These are phyloP conservation scores for Halenospora varia DNA, from an alignment of 495 filamentous ascomycete species.

Conservation along the genomic window DNA sequence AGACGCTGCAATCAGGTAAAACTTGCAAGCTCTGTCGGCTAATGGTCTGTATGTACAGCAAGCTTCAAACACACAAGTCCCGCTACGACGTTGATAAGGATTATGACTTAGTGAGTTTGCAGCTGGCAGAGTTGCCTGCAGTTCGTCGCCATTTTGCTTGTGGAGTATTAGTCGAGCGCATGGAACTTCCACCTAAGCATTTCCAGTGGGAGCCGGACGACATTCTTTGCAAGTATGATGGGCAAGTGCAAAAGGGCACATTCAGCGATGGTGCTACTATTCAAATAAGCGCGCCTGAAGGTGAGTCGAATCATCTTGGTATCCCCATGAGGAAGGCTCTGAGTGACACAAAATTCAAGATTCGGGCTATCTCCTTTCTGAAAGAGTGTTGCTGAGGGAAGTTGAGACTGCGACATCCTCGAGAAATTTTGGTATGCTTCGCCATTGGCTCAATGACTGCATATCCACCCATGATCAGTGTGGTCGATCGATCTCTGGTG, in stretches of 20 bases:
- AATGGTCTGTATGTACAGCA: background rate
- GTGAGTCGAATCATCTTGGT: background rate
- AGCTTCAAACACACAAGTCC: background rate
- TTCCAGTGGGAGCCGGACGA: background rate
- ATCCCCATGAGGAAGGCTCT: background rate
- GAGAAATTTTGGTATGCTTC: background rate
- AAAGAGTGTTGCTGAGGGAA: background rate
- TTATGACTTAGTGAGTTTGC: background rate
- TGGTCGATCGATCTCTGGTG: background rate
- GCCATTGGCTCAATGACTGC: background rate
- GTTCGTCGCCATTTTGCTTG: background rate
- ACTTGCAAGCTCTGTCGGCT: conserved; percentile 2
- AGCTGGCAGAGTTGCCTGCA: background rate
- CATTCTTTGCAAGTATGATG: background rate
- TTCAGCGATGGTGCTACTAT: background rate
- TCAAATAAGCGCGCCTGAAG: background rate
- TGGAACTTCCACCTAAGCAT: background rate
- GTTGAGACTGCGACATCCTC: background rate
- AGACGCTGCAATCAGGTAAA: conserved; percentile 1
- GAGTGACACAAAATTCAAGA: background rate
- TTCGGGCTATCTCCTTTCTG: background rate
- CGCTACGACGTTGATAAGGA: background rate
- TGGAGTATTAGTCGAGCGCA: background rate
- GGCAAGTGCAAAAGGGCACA: background rate
- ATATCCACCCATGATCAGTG: background rate